Base-by-base conservation (phyloP, 257 asterid species). In the Primulina eburnea region DNA sequence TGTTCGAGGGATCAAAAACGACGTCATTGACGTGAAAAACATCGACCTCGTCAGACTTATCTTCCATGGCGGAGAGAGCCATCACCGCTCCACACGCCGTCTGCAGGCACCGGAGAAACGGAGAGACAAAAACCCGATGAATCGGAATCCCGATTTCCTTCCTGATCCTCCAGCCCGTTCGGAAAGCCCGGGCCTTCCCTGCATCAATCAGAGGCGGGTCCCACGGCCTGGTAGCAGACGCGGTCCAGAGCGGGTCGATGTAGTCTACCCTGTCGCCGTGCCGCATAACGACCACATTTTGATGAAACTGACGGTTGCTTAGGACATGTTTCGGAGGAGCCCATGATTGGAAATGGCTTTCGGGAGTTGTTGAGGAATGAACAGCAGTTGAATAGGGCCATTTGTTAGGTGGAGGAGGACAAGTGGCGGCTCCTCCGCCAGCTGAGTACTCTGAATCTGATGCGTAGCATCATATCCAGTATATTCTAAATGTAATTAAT, bases 201-300 rank as follows among this genome's bases (percentile, higher is more conserved):
- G 81, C 90, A 4, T 87, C 88, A 58, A 83, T 81, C 64, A 93
- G 80, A 37, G 97, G 97, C 3, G 99, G 99, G 68, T 93, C 99
- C 96, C 95, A 93, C 7, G 96, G 96, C 8, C 96, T 83, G 5
- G 84, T 73, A 2, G 98, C 95, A 55, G 89, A 71, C 7, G 81
- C 73, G 43, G 83, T 77, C 98, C 98, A 93, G 18, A 78, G 83
- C 16, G 89, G 95, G 3, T 80, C 90, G 66, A 77, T 73, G 84
- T 86, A 87, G 81, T 93, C 99, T 12, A 85, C 30, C 75, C 99
- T 69, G 68, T 93, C 99, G 59, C 99, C 99, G 80, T 93, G 97
- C 78, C 99, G 90, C 96, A 93, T 87, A 10, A 90, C 90, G 80
- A 68, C 24, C 17, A 47, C 26, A 17, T 21, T 56, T 52, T 68